Percentiles rank a stretch among this genome's conserved stretches.
phyloP scores from a whole-genome alignment of 1,139 yeast species.

The Suhomyces choctaworum region DNA sequence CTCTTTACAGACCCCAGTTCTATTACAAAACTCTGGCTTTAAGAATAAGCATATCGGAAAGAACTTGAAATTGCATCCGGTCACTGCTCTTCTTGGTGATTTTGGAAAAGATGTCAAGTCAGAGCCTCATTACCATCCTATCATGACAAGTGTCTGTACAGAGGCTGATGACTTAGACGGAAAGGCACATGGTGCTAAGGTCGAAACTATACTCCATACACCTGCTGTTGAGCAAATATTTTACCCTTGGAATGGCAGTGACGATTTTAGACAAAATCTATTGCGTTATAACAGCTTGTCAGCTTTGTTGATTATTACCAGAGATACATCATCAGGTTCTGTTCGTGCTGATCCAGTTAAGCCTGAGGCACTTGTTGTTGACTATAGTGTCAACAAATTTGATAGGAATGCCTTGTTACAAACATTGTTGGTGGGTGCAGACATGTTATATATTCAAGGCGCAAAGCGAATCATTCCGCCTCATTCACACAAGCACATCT shows the following conservation, averaged over 20 bases:
- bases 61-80: conserved; percentile 58
- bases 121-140: conserved; percentile 44
- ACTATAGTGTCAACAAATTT: conserved; percentile 42
- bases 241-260: conserved; percentile 48
- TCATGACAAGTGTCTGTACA: conserved; percentile 53
- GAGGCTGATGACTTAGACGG: conserved; percentile 57
- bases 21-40: conserved; percentile 54
- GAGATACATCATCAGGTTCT: conserved; percentile 49
- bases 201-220: conserved; percentile 52
- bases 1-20: conserved; percentile 51
- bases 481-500: conserved; percentile 39
- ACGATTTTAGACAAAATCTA: conserved; percentile 33
- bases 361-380: conserved; percentile 40
- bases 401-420: conserved; percentile 46
- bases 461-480: conserved; percentile 49
- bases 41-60: conserved; percentile 54
- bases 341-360: conserved; percentile 37
- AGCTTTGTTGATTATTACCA: conserved; percentile 47
- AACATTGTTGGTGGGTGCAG: conserved; percentile 46
- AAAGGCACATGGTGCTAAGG: conserved; percentile 55
- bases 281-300: conserved; percentile 43
- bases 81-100: conserved; percentile 43
- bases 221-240: conserved; percentile 44
- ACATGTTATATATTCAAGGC: conserved; percentile 52
- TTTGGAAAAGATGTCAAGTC: conserved; percentile 37